Percentiles rank a stretch among this genome's conserved stretches.
Conservation (phyloP, 176 grass and related monocot genomes). For the Dactylis glomerata region DNA sequence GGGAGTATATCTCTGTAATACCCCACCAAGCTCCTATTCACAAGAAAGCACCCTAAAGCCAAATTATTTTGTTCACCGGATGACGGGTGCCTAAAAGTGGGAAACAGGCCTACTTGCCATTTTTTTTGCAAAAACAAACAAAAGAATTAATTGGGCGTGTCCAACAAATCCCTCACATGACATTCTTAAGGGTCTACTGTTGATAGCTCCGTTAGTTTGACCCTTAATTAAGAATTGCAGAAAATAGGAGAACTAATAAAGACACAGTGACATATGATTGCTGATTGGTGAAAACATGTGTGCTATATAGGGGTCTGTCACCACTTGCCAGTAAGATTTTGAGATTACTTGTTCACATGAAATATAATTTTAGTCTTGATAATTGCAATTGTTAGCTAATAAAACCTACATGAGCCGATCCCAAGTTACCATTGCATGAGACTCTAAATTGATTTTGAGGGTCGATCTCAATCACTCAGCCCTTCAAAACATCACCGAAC, state of each 20-base stretch:
- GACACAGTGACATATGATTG: not conserved
- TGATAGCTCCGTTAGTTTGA: not conserved
- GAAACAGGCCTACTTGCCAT: not conserved
- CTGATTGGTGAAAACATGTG: slow-evolving; percentile 5
- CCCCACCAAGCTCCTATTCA: slow-evolving; percentile 21
- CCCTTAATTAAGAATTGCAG: slow-evolving; percentile 1
- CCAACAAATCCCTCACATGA: slow-evolving; percentile 24
- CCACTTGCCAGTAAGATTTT: not conserved
- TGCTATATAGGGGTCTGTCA: not conserved
- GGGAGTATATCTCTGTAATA: not conserved
- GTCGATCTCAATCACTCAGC: too few relatives aligned
- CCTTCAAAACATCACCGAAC: too few relatives aligned
- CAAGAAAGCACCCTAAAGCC: not conserved
- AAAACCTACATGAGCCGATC: not conserved
- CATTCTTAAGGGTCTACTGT: not conserved
- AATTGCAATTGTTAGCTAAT: not conserved
- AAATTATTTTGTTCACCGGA: slow-evolving; percentile 12
- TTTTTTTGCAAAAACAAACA: slow-evolving; percentile 13
- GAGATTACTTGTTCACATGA: not conserved
- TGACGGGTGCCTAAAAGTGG: not conserved
- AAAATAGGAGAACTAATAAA: not conserved
- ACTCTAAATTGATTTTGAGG: too few relatives aligned
- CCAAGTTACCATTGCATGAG: not conserved
- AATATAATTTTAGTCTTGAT: not conserved
- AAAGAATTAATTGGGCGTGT: not conserved